These are phyloP conservation scores for Pestalotiopsis fici DNA, from an alignment of 2,329 filamentous ascomycete species.

Conservation along the genomic window DNA sequence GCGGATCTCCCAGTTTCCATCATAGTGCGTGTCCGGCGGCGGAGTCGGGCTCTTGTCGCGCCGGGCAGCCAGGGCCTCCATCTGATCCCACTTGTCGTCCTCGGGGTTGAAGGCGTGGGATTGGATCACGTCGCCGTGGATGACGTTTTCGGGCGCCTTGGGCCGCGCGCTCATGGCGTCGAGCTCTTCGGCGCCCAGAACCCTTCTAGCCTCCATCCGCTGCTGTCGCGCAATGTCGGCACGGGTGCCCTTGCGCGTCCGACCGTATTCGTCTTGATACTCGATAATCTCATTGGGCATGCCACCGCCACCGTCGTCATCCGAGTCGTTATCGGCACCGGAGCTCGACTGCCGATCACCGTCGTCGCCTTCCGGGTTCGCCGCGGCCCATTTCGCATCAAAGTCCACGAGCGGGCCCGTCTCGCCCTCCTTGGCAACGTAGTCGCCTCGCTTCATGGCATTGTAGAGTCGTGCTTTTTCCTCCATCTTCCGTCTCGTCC, in stretches of 20 bases:
- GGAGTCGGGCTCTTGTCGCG: constrained; percentile 80
- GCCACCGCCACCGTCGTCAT: constrained; percentile 39
- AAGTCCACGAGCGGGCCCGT: constrained; percentile 82
- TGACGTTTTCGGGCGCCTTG: constrained; percentile 66
- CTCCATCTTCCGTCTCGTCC: constrained; percentile 80
- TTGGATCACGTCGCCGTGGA: constrained; percentile 86
- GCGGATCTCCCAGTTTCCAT: constrained; percentile 79
- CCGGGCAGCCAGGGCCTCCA: constrained; percentile 77
- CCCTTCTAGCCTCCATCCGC: constrained; percentile 52
- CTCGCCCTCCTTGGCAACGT: constrained; percentile 66
- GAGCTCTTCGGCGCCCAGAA: constrained; percentile 59
- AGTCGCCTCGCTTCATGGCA: constrained; percentile 87
- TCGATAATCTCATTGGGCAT: constrained; percentile 71
- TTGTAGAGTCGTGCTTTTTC: constrained; percentile 88
- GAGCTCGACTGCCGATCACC: constrained; percentile 29
- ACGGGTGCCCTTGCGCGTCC: constrained; percentile 72
- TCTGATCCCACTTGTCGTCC: constrained; percentile 58
- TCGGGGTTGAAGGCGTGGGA: constrained; percentile 79
- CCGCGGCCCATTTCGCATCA: constrained; percentile 91
- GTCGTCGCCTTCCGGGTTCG: constrained; percentile 53
- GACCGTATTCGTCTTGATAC: constrained; percentile 89
- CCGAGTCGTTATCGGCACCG: constrained; percentile 68
- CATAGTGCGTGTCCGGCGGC: constrained; percentile 80
- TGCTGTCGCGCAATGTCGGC: constrained; percentile 67
- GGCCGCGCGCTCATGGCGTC: constrained; percentile 71